Evolutionary conservation across 768 basidiomycete genomes (phyloP).

Genomic region (Panaeolus papilionaceus): DNA sequence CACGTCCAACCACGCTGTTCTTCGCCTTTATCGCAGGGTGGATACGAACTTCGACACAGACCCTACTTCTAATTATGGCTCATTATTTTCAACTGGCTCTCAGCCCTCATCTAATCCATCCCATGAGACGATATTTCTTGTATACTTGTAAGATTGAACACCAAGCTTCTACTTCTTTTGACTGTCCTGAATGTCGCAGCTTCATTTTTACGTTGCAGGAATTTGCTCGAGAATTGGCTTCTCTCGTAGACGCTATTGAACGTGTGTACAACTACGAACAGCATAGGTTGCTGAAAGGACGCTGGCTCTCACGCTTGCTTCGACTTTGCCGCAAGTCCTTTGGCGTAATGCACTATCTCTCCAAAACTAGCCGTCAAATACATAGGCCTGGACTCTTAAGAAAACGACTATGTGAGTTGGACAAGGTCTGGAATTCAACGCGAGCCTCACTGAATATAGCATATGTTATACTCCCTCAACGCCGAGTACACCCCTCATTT

Average conservation of each 20-base stretch:
- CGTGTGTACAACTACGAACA: conserved; percentile 76
- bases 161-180: background rate
- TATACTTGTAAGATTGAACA: conserved; percentile 77
- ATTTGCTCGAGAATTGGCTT: conserved; percentile 83
- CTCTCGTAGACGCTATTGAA: conserved; percentile 84
- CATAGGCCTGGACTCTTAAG: conserved; percentile 19
- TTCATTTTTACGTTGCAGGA: conserved; percentile 98
- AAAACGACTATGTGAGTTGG: conserved; percentile 51
- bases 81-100: background rate
- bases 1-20: conserved; percentile 83
- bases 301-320: conserved; percentile 28
- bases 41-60: conserved; percentile 34
- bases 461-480: conserved; percentile 57
- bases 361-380: background rate
- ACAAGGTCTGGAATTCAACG: background rate
- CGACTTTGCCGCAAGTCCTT: background rate
- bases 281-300: conserved; percentile 33
- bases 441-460: conserved; percentile 41
- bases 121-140: conserved; percentile 87
- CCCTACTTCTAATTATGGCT: background rate
- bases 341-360: background rate
- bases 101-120: conserved; percentile 43
- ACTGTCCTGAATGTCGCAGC: conserved; percentile 45
- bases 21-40: conserved; percentile 72
- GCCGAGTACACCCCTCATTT: conserved; percentile 67